phyloP scores from a whole-genome alignment of 192 early-diverging fungal genomes.

The Lunasporangiospora selenospora region DNA sequence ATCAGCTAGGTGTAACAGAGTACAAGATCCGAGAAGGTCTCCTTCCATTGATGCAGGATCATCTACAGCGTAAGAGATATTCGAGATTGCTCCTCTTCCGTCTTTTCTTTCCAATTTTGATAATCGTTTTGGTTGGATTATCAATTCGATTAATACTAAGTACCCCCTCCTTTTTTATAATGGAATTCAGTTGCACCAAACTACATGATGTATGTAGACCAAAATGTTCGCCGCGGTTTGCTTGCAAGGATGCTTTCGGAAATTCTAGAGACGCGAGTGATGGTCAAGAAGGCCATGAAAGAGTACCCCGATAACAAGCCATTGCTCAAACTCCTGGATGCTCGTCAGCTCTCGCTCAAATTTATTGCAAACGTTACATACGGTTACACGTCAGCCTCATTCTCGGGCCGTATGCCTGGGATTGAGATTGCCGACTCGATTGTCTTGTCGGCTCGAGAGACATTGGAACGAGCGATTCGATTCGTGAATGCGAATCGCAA shows the following conservation, averaged over 20 bases:
- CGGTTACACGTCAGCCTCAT: constrained; percentile 85
- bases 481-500: constrained; percentile 63
- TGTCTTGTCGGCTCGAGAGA: constrained; percentile 85
- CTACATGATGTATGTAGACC: constrained; percentile 86
- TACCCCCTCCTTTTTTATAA: not conserved
- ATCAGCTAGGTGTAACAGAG: constrained; percentile 70
- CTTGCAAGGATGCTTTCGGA: constrained; percentile 86
- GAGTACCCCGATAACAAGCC: constrained; percentile 63
- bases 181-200: constrained; percentile 72
- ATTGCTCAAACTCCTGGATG: constrained; percentile 74
- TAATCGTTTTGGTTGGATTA: constrained; percentile 5
- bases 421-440: constrained; percentile 92
- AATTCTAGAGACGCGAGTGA: constrained; percentile 87
- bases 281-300: constrained; percentile 90
- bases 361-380: constrained; percentile 95
- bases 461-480: constrained; percentile 75
- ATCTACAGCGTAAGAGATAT: constrained; percentile 62
- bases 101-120: not conserved
- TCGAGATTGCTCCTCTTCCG: not conserved
- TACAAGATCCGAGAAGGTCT: constrained; percentile 67
- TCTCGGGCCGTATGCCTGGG: constrained; percentile 91
- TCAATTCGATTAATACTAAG: not conserved
- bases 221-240: constrained; percentile 78
- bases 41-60: constrained; percentile 67
- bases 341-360: constrained; percentile 88